Evolutionary conservation across 164 flowering plant genomes (phyloP).

Genomic region (Cinnamomum micranthum): DNA sequence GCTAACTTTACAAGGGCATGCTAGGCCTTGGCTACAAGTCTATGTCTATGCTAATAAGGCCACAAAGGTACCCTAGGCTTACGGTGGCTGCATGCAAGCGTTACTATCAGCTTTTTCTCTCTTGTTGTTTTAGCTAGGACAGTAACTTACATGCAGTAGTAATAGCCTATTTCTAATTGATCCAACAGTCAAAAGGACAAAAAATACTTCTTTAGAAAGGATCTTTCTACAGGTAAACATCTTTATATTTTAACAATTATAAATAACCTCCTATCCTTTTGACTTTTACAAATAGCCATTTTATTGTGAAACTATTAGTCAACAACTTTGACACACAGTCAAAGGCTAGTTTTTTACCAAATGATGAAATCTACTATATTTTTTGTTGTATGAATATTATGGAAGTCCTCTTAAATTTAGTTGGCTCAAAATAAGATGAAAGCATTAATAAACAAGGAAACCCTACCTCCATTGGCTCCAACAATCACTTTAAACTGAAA

Average conservation of each 20-base stretch:
- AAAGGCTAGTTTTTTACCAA: background rate
- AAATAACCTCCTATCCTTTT: background rate
- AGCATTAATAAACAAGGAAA: no score
- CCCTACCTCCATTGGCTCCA: no score
- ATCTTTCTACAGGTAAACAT: no score
- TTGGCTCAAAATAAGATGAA: no score
- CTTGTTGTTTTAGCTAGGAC: background rate
- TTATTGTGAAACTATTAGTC: no score
- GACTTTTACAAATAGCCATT: background rate
- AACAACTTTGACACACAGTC: background rate
- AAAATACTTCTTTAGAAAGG: background rate
- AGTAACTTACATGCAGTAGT: background rate
- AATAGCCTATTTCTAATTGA: background rate
- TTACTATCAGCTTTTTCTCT: constrained; percentile 4
- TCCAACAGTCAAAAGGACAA: background rate
- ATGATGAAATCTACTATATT: background rate
- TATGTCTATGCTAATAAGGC: background rate
- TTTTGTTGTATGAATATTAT: no score
- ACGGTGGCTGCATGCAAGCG: constrained; percentile 3
- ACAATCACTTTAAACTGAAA: no score
- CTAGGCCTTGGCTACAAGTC: constrained; percentile 4
- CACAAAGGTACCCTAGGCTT: background rate
- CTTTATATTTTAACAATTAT: no score
- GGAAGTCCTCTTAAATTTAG: no score
- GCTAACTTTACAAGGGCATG: constrained; percentile 9